These are phyloP conservation scores for Magnaporthiopsis rhizophila DNA, from an alignment of 2,329 filamentous ascomycete genomes.

Conservation along the genomic window DNA sequence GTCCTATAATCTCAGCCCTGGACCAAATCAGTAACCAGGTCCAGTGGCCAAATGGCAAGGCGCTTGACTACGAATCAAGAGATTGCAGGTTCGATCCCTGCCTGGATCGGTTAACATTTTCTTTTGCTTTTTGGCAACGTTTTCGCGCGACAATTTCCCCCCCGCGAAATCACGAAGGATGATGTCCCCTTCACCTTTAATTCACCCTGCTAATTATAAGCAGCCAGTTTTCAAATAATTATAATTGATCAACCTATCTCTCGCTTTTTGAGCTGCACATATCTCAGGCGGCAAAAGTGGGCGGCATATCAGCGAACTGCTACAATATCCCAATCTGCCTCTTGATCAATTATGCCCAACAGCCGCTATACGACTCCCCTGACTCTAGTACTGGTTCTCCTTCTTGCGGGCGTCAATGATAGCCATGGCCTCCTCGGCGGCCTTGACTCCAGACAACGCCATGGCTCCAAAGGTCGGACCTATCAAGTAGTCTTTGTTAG, in stretches of 20 bases:
- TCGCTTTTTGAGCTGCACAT: no score
- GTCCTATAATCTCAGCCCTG: neutral
- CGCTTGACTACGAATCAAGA: constrained; percentile 30
- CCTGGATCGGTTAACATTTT: constrained; percentile 9
- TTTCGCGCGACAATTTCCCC: no score
- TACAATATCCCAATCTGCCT: neutral
- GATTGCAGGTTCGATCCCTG: constrained; percentile 29
- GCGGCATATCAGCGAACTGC: no score
- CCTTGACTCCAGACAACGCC: constrained; percentile 81
- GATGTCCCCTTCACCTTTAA: no score
- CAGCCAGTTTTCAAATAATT: no score
- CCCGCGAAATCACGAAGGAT: no score
- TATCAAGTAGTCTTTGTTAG: constrained; percentile 12
- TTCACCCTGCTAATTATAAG: no score
- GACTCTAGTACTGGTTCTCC: constrained; percentile 55
- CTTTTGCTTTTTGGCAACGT: neutral
- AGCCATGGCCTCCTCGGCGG: constrained; percentile 75
- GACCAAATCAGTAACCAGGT: neutral
- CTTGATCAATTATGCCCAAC: no score
- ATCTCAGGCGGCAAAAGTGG: no score
- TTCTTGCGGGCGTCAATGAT: constrained; percentile 71
- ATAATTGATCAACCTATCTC: no score
- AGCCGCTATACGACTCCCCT: neutral
- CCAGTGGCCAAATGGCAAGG: constrained; percentile 25
- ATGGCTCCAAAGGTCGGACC: constrained; percentile 81